Evolutionary conservation across 2,329 filamentous ascomycete species (phyloP), one percentile per base, ranked within the genome.

Genomic region (Polytolypa hystricis): DNA sequence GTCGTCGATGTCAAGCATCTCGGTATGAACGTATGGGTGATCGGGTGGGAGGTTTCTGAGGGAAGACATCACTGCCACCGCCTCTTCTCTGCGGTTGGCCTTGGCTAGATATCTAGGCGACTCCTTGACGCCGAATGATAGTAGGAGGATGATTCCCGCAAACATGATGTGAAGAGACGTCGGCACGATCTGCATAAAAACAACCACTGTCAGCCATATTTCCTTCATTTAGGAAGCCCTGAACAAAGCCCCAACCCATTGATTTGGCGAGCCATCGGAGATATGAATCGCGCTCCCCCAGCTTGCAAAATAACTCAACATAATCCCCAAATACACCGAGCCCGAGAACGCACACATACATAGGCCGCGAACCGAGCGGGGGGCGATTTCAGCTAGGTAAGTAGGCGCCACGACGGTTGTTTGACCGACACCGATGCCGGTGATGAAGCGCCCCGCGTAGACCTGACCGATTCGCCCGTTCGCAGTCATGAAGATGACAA

Each of bases 81-180:
- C 62, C 21, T 58, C 43, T 2, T 79, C 76, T 5, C 70, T 53
- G 21, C 73, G 66, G 21, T 74, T 74, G 36, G 71, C 60, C 55
- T 81, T 84, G 57, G 84, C 63, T 5, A 84, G 70, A 59, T 71
- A 84, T 7, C 81, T 75, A 0, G 81, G 81, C 0, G 79, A 83
- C 54, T 85, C 81, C 39, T 67, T 68, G 44, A 80, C 73, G 47
- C 81, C 70, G 54, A 83, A 79, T 8, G 75, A 81, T 10, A 86
- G 66, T 38, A 74, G 48, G 51, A 83, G 72, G 52, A 86, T 84
- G 42, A 87, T 59, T 4, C 73, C 73, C 2, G 81, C 77, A 50
- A 87, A 85, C 51, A 85, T 85, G 55, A 89, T 66, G 53, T 89
- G 82, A 39, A 87, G 65, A 46, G 75, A 77, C 28, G 80, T 84